A percentile compares a stretch with the other conserved stretches of the same genome.
Conservation (phyloP, 345 rosid species). For the Eucalyptus curtisii region DNA sequence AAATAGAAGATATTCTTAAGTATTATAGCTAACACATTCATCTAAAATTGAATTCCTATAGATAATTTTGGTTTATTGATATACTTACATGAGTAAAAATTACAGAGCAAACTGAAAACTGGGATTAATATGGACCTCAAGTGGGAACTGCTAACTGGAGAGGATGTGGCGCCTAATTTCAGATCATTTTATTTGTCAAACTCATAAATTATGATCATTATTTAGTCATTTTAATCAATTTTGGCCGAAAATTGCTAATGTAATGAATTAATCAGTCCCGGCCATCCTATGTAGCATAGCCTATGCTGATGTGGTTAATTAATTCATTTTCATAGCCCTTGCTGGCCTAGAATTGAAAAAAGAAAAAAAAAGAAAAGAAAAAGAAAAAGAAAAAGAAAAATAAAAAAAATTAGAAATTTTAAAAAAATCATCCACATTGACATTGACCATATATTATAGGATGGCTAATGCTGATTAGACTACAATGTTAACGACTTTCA, state of each 20-base stretch:
- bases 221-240: background rate
- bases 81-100: background rate
- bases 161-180: background rate
- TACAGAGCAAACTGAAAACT: background rate
- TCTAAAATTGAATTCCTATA: background rate
- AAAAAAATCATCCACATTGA: rapidly evolving
- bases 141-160: background rate
- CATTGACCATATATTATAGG: too few species aligned
- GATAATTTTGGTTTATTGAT: background rate
- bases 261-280: rapidly evolving
- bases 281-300: rapidly evolving
- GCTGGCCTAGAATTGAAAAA: background rate
- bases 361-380: too few species aligned
- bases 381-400: too few species aligned
- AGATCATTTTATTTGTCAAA: background rate
- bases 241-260: rapidly evolving
- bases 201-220: background rate
- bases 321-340: background rate
- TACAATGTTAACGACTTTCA: rapidly evolving
- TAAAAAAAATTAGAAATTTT: too few species aligned
- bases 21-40: background rate
- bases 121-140: background rate
- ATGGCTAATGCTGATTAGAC: background rate
- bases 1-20: background rate
- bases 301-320: background rate